Evolutionary conservation across 2,329 filamentous ascomycete species (phyloP).

Genomic region (Aspergillus persii): DNA sequence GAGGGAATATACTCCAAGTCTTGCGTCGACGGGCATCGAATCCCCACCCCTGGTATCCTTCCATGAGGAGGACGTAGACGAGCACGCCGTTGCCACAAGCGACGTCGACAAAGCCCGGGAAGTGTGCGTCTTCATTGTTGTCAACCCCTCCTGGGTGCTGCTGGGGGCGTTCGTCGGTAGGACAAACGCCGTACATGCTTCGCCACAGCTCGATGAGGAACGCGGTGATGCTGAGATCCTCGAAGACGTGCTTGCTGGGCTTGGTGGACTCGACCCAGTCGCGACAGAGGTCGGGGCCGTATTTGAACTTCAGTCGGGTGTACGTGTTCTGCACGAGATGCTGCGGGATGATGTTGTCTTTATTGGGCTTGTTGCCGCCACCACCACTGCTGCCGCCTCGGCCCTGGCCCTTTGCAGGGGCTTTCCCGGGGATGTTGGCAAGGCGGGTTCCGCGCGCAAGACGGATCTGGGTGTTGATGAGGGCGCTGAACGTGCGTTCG

Average conservation of each 20-base stretch:
- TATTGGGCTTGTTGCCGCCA: slow-evolving; percentile 74
- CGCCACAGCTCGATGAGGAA: slow-evolving; percentile 91
- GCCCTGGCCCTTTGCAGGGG: neutral
- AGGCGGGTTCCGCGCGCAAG: slow-evolving; percentile 28
- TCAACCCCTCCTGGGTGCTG: slow-evolving; percentile 17
- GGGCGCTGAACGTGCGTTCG: slow-evolving; percentile 37
- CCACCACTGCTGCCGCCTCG: slow-evolving; percentile 31
- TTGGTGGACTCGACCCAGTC: slow-evolving; percentile 85
- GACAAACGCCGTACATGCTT: slow-evolving; percentile 65
- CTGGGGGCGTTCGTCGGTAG: slow-evolving; percentile 16
- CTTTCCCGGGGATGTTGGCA: slow-evolving; percentile 8
- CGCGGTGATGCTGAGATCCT: slow-evolving; percentile 85
- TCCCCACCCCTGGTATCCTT: slow-evolving; percentile 83
- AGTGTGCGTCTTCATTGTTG: slow-evolving; percentile 34
- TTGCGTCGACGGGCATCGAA: slow-evolving; percentile 86
- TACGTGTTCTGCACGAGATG: slow-evolving; percentile 80
- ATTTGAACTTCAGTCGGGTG: slow-evolving; percentile 71
- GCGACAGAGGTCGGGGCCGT: slow-evolving; percentile 69
- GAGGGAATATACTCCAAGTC: slow-evolving; percentile 74
- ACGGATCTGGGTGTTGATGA: slow-evolving; percentile 39
- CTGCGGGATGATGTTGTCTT: slow-evolving; percentile 78
- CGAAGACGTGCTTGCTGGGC: slow-evolving; percentile 88
- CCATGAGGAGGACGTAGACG: slow-evolving; percentile 73
- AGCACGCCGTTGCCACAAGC: slow-evolving; percentile 93
- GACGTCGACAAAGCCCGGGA: slow-evolving; percentile 92